These are phyloP conservation scores for Plasmodium blacklocki DNA, from an alignment of 169 alveolate genomes.

Conservation along the genomic window DNA sequence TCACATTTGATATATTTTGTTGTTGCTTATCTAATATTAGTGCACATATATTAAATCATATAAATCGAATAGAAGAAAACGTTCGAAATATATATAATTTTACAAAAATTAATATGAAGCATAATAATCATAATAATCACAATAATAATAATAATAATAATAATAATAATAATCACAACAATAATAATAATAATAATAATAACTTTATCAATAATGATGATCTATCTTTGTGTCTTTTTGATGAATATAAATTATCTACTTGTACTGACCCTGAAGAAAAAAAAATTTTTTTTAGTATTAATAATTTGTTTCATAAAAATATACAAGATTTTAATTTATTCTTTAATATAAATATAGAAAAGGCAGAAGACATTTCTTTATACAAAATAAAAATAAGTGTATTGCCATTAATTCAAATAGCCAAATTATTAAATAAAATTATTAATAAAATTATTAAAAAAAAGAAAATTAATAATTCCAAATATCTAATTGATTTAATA, in stretches of 20 bases:
- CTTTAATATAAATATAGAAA: constrained; percentile 66
- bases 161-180: constrained; percentile 32
- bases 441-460: constrained; percentile 55
- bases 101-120: constrained; percentile 56
- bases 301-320: constrained; percentile 71
- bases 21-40: constrained; percentile 58
- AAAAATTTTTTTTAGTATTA: constrained; percentile 61
- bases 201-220: constrained; percentile 23
- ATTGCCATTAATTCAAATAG: constrained; percentile 54
- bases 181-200: constrained; percentile 26
- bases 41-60: constrained; percentile 57
- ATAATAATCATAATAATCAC: neutral
- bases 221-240: constrained; percentile 41
- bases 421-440: constrained; percentile 55
- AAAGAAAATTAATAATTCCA: constrained; percentile 51
- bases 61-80: constrained; percentile 61
- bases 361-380: constrained; percentile 60
- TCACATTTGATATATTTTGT: constrained; percentile 63
- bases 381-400: constrained; percentile 64
- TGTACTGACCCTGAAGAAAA: constrained; percentile 68
- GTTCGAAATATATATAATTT: constrained; percentile 63
- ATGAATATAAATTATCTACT: constrained; percentile 40
- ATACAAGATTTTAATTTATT: constrained; percentile 51
- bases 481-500: constrained; percentile 52
- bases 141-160: constrained; percentile 34